Conservation (phyloP, 805 yeast species). For the Wickerhamomyces mucosus region DNA sequence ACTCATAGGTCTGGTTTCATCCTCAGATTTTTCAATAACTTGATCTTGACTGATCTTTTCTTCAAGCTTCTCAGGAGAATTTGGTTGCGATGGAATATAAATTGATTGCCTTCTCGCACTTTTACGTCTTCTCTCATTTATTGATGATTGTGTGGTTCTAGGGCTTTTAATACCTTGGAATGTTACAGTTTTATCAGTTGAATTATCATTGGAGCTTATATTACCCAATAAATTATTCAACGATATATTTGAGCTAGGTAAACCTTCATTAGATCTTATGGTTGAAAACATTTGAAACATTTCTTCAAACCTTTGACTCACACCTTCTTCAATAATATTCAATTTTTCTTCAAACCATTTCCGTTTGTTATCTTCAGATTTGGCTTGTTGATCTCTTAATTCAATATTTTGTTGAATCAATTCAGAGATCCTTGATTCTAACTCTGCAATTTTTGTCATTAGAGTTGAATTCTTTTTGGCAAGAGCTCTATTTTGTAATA, state of each 20-base stretch:
- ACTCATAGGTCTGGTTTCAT: no score
- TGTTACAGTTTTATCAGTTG: slow-evolving; percentile 18
- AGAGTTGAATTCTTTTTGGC: slow-evolving; percentile 50
- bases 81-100: slow-evolving; percentile 21
- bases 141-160: slow-evolving; percentile 6
- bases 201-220: slow-evolving; percentile 3
- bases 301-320: slow-evolving; percentile 34
- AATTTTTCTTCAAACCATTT: slow-evolving; percentile 29
- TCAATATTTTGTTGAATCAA: slow-evolving; percentile 40
- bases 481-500: slow-evolving; percentile 39
- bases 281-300: slow-evolving; percentile 32
- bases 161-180: slow-evolving; percentile 18
- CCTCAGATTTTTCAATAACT: no score
- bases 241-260: slow-evolving; percentile 15
- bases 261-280: slow-evolving; percentile 32
- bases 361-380: slow-evolving; percentile 22
- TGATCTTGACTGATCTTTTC: no score
- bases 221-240: slow-evolving; percentile 1
- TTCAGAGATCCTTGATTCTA: slow-evolving; percentile 43
- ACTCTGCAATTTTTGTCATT: slow-evolving; percentile 37
- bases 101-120: slow-evolving; percentile 33
- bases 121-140: slow-evolving; percentile 25
- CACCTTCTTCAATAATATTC: slow-evolving; percentile 29
- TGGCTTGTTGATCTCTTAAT: slow-evolving; percentile 27
- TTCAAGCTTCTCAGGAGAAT: no score